Percentiles rank a stretch among this genome's conserved stretches.
Evolutionary conservation across 176 grass and related monocot genomes (phyloP).

Genomic region (Triticum monococcum): DNA sequence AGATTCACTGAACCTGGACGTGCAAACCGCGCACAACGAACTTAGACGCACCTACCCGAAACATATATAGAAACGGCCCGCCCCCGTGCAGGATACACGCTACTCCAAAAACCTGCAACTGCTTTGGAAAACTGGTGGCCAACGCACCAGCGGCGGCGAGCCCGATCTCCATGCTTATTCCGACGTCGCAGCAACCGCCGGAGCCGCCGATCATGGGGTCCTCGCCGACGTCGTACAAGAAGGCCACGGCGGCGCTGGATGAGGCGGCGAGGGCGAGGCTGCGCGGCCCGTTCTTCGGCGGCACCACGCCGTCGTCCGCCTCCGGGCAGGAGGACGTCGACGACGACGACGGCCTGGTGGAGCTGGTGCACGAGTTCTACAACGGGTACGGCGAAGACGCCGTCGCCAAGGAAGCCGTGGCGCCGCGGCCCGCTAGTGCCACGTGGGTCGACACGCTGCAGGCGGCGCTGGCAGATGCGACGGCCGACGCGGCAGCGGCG

Average conservation of each 20-base stretch:
- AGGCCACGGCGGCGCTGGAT: conserved; percentile 47
- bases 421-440: background rate
- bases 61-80: conserved; percentile 23
- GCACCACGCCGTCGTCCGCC: background rate
- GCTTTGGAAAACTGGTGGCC: background rate
- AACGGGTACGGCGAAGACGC: conserved; percentile 31
- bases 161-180: background rate
- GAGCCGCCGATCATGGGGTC: background rate
- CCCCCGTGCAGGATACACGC: background rate
- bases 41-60: conserved; percentile 13
- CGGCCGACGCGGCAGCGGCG: conserved; percentile 35
- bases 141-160: background rate
- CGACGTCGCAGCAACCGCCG: background rate
- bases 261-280: conserved; percentile 63
- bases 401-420: background rate
- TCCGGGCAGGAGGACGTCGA: conserved; percentile 21
- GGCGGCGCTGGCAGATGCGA: conserved; percentile 32
- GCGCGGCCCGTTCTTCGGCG: conserved; percentile 28
- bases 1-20: conserved; percentile 38
- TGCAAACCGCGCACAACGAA: background rate
- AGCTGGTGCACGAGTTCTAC: conserved; percentile 79
- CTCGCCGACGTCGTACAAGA: conserved; percentile 41
- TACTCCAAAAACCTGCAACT: background rate
- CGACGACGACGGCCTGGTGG: conserved; percentile 51
- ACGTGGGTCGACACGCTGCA: conserved; percentile 36